phyloP scores from a whole-genome alignment of 208 protist species.

The Leishmania tropica region DNA sequence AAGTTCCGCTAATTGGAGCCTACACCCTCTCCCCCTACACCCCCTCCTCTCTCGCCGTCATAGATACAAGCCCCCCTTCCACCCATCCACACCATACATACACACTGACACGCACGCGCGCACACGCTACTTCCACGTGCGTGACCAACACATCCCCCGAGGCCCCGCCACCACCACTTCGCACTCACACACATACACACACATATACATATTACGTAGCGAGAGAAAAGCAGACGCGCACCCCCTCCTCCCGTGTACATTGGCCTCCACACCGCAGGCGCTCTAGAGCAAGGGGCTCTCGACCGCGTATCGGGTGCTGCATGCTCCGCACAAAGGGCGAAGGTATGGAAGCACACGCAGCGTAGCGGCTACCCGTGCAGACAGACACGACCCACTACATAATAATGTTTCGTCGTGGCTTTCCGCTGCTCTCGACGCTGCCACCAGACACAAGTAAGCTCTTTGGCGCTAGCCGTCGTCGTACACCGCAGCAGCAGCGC shows the following conservation, averaged over 20 bases:
- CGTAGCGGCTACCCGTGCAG: background rate
- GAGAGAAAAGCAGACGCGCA: background rate
- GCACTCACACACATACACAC: background rate
- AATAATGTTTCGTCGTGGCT: slow-evolving; percentile 6
- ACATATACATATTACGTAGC: background rate
- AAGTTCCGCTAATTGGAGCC: background rate
- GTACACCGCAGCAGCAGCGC: slow-evolving; percentile 52
- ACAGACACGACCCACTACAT: background rate
- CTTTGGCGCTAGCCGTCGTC: slow-evolving; percentile 56
- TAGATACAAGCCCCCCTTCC: background rate
- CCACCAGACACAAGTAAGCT: slow-evolving; percentile 47
- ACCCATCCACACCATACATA: too few relatives aligned
- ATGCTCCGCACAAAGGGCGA: background rate
- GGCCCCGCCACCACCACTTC: background rate
- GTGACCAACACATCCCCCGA: background rate
- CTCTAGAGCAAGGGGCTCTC: background rate
- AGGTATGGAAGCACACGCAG: background rate
- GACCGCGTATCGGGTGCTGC: background rate
- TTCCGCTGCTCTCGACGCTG: slow-evolving; percentile 2
- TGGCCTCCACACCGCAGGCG: background rate
- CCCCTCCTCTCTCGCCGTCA: background rate
- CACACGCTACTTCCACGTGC: background rate
- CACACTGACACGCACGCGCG: too few relatives aligned
- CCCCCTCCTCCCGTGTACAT: background rate
- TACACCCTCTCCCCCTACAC: background rate